Evolutionary conservation across 306 rosid genomes (phyloP).

Genomic region (Cucurbita argyrosperma): DNA sequence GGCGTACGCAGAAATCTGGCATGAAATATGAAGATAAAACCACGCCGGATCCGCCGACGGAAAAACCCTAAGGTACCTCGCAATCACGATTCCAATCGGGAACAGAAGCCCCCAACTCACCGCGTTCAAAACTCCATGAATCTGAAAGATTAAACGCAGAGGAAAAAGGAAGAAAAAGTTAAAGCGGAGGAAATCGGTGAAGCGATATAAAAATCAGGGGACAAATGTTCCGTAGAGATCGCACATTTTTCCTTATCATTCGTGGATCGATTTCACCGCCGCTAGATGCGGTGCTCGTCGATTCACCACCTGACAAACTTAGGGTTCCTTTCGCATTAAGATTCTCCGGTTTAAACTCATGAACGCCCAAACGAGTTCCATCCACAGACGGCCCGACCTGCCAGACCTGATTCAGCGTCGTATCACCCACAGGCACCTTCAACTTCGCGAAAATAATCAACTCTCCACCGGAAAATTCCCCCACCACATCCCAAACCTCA

Average conservation of each 20-base stretch:
- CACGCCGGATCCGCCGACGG: constrained; percentile 78
- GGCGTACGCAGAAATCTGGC: constrained; percentile 60
- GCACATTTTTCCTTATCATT: constrained; percentile 41
- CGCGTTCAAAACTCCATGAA: constrained; percentile 63
- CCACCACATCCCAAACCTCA: constrained; percentile 20
- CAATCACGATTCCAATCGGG: constrained; percentile 61
- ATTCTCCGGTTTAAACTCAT: neutral
- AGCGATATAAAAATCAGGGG: neutral
- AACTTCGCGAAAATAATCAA: constrained; percentile 26
- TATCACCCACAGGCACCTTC: constrained; percentile 25
- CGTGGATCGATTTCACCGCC: constrained; percentile 11
- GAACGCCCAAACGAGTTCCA: neutral
- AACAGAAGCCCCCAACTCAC: constrained; percentile 92
- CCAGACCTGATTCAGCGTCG: constrained; percentile 37
- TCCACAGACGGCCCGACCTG: constrained; percentile 44
- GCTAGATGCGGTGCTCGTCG: neutral
- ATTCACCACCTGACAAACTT: constrained; percentile 24
- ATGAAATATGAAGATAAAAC: constrained; percentile 70
- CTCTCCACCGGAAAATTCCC: constrained; percentile 6
- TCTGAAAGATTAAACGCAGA: constrained; percentile 16
- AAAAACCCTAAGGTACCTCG: constrained; percentile 56
- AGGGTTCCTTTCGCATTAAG: constrained; percentile 7
- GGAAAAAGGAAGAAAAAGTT: neutral
- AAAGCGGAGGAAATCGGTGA: neutral
- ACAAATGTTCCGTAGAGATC: neutral